A percentile compares a stretch with the other conserved stretches of the same genome.
These are phyloP conservation scores for Xylaria telfairii DNA, from an alignment of 495 filamentous ascomycete species.

Conservation along the genomic window DNA sequence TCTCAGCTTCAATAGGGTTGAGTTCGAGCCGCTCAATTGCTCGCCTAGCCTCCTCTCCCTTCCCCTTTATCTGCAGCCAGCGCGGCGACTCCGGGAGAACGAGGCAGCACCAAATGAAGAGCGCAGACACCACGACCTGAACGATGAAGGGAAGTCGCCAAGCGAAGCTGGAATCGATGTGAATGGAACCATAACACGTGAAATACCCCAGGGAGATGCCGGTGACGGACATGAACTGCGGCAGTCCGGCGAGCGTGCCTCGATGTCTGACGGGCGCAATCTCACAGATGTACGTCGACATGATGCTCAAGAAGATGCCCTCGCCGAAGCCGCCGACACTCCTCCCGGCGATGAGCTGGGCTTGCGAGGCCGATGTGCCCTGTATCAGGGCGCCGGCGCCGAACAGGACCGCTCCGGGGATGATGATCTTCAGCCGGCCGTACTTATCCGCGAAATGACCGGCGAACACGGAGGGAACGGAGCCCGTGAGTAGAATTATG, in stretches of 20 bases:
- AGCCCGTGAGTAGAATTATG: conserved; percentile 66
- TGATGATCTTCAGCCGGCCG: conserved; percentile 60
- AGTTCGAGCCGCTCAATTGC: conserved; percentile 56
- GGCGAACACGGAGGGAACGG: conserved; percentile 66
- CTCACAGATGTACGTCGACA: conserved; percentile 67
- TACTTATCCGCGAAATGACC: conserved; percentile 66
- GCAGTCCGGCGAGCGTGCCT: conserved; percentile 58
- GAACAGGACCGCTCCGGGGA: conserved; percentile 61
- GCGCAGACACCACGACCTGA: conserved; percentile 49
- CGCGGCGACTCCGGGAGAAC: conserved; percentile 50
- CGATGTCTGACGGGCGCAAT: conserved; percentile 61
- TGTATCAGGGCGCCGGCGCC: conserved; percentile 61
- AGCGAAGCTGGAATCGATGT: conserved; percentile 57
- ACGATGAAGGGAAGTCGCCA: conserved; percentile 64
- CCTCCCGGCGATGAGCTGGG: conserved; percentile 62
- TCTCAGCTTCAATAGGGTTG: conserved; percentile 49
- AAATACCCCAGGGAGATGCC: conserved; percentile 65
- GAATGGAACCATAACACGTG: conserved; percentile 60
- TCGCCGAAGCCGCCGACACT: conserved; percentile 64
- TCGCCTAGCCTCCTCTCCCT: conserved; percentile 40
- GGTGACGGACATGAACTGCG: conserved; percentile 60
- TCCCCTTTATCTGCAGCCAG: conserved; percentile 48
- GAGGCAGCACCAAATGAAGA: conserved; percentile 45
- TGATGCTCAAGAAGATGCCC: conserved; percentile 62
- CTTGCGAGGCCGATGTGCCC: conserved; percentile 49